These are phyloP conservation scores for Nitzschia putrida DNA, from an alignment of 108 stramenopile species.

Conservation along the genomic window DNA sequence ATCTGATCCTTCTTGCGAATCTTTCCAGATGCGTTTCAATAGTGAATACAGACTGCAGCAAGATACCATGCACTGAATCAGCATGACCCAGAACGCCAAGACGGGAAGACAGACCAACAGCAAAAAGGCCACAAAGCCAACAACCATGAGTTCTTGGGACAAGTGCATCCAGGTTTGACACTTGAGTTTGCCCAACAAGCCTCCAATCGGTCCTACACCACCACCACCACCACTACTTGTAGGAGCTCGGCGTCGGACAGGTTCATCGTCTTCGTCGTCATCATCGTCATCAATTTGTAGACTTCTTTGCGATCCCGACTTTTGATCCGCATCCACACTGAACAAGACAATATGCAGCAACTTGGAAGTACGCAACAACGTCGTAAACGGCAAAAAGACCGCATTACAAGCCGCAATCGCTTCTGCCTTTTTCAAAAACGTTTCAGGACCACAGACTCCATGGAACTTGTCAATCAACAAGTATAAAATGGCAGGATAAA, in stretches of 20 bases:
- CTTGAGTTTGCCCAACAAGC: slow-evolving; percentile 23
- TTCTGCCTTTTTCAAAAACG: slow-evolving; percentile 28
- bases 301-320: slow-evolving; percentile 16
- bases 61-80: slow-evolving; percentile 18
- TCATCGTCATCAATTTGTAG: slow-evolving; percentile 17
- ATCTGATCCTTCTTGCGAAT: slow-evolving; percentile 11
- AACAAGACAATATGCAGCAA: slow-evolving; percentile 21
- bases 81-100: slow-evolving; percentile 41
- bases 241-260: background rate
- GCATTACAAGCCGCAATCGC: slow-evolving; percentile 25
- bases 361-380: slow-evolving; percentile 32
- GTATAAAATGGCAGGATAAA: slow-evolving; percentile 41
- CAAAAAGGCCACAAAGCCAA: slow-evolving; percentile 35
- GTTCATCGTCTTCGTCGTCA: slow-evolving; percentile 1
- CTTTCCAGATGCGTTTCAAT: slow-evolving; percentile 29
- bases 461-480: slow-evolving; percentile 38
- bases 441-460: slow-evolving; percentile 33
- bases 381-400: slow-evolving; percentile 21
- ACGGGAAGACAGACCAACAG: slow-evolving; percentile 35
- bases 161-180: slow-evolving; percentile 36
- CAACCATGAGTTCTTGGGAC: slow-evolving; percentile 27
- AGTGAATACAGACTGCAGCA: slow-evolving; percentile 19
- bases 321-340: slow-evolving; percentile 29
- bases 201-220: background rate
- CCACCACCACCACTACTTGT: background rate